A percentile compares a stretch with the other conserved stretches of the same genome.
phyloP scores from a whole-genome alignment of 345 rosid species.

The Brassica carinata region DNA sequence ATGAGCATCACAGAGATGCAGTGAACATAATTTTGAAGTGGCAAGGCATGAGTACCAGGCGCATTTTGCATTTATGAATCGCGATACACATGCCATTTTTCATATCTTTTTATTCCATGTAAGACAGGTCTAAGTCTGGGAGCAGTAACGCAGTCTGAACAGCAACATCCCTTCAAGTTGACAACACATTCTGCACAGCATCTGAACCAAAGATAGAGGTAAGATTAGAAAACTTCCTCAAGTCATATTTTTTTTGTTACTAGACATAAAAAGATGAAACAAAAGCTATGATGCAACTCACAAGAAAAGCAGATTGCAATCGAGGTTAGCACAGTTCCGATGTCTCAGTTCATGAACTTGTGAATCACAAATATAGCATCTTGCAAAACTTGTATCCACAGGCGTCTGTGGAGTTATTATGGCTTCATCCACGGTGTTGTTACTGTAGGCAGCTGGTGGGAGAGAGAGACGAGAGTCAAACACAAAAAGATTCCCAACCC shows the following conservation, averaged over 20 bases:
- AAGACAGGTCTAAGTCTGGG: conserved; percentile 82
- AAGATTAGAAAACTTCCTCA: background rate
- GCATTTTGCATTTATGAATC: conserved; percentile 49
- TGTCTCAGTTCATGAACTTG: conserved; percentile 71
- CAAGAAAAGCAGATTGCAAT: conserved; percentile 89
- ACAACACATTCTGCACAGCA: conserved; percentile 63
- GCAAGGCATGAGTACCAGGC: no score
- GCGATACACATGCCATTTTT: conserved; percentile 79
- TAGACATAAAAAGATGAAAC: background rate
- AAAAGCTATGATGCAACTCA: conserved; percentile 46
- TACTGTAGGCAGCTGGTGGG: conserved; percentile 66
- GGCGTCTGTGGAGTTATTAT: conserved; percentile 31
- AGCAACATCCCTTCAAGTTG: conserved; percentile 74
- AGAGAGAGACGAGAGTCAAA: conserved; percentile 92
- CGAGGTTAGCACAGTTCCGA: conserved; percentile 91
- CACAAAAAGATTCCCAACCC: conserved; percentile 90
- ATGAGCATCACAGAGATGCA: no score
- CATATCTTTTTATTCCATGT: conserved; percentile 73
- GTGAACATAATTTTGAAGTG: no score
- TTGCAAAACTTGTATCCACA: conserved; percentile 56
- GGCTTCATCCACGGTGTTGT: conserved; percentile 37
- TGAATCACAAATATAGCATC: conserved; percentile 65
- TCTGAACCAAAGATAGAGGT: conserved; percentile 46
- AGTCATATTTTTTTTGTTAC: background rate
- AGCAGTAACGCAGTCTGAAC: conserved; percentile 63